Conservation (phyloP, 1,284 basidiomycete species). For the Heterobasidion occidentale region DNA sequence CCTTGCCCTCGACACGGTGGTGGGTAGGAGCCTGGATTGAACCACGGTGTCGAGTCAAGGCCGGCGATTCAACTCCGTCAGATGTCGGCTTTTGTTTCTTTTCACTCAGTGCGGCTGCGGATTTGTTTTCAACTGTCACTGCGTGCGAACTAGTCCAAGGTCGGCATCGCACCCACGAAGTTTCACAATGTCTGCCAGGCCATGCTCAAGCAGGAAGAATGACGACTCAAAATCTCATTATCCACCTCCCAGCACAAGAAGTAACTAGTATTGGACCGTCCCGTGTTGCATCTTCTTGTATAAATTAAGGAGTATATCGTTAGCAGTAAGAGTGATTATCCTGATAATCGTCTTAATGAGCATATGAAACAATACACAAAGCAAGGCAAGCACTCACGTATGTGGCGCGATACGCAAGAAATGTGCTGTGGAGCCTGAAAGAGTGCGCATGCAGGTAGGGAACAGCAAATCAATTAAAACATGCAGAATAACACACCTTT, state of each 20-base stretch:
- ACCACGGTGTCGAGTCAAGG: too few relatives aligned
- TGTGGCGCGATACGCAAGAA: conserved; percentile 90
- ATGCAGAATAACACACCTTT: conserved; percentile 51
- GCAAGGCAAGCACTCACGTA: conserved; percentile 45
- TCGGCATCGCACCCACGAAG: too few relatives aligned
- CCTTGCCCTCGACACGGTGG: too few relatives aligned
- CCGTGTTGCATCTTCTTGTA: conserved; percentile 41
- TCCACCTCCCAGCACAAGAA: not conserved
- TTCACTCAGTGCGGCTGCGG: too few relatives aligned
- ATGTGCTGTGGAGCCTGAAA: conserved; percentile 80
- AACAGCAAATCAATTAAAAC: not conserved
- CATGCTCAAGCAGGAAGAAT: too few relatives aligned
- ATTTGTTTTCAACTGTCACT: too few relatives aligned
- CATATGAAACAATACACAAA: not conserved
- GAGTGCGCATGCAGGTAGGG: not conserved
- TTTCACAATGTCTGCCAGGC: too few relatives aligned
- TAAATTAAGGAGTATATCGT: conserved; percentile 75
- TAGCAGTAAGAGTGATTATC: conserved; percentile 80
- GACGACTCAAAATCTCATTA: too few relatives aligned
- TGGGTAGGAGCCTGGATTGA: too few relatives aligned
- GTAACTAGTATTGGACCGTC: conserved; percentile 4
- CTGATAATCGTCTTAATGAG: conserved; percentile 25
- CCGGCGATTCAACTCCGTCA: too few relatives aligned
- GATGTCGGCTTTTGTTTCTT: too few relatives aligned
- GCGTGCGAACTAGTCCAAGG: too few relatives aligned